Base-by-base conservation (phyloP, 2,329 filamentous ascomycete species). In the Paraconiothyrium sp. region DNA sequence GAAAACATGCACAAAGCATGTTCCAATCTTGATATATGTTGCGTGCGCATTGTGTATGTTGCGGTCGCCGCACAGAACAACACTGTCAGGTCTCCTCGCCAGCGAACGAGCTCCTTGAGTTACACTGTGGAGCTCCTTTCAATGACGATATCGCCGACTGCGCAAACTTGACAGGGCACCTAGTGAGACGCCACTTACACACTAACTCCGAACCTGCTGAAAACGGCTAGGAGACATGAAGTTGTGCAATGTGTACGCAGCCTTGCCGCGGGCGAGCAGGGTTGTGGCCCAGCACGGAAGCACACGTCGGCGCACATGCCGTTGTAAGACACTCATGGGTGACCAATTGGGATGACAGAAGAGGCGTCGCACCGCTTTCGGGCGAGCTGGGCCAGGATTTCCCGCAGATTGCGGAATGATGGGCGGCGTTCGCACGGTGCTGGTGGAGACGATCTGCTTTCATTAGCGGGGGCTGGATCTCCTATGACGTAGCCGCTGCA, bases 401-500 rank as follows among this genome's bases (percentile, higher is more conserved):
- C 37, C 30, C 34, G 50, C 57, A 52, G 39, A 7, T 52, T 49
- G n/a, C 48, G 56, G 55, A 47, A 54, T 58, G 65, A 69, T 65
- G 46, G 41, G 62, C 61, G 63, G 55, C 41, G 63, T 65, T 67
- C 61, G 60, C 64, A 46, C 43, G 20, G 43, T 46, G 20, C 43
- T 24, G 64, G 69, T 66, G 64, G 66, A 64, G 56, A 59, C 49
- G 54, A 58, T 62, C 65, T 62, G 65, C 58, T 59, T 13, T 39
- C 16, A 22, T 24, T 51, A 51, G 50, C 54, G 47, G 22, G 39
- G 51, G 57, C 54, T 51, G 54, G 35, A 64, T 65, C 20, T 22
- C 43, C 20, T 20, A 72, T 68, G 66, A 71, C 70, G 70, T 69
- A 49, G 56, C 52, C 22, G 35, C 56, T 54, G 58, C 39, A 46